phyloP scores from a whole-genome alignment of 2,329 filamentous ascomycete genomes.

The Pseudogymnoascus sp. region DNA sequence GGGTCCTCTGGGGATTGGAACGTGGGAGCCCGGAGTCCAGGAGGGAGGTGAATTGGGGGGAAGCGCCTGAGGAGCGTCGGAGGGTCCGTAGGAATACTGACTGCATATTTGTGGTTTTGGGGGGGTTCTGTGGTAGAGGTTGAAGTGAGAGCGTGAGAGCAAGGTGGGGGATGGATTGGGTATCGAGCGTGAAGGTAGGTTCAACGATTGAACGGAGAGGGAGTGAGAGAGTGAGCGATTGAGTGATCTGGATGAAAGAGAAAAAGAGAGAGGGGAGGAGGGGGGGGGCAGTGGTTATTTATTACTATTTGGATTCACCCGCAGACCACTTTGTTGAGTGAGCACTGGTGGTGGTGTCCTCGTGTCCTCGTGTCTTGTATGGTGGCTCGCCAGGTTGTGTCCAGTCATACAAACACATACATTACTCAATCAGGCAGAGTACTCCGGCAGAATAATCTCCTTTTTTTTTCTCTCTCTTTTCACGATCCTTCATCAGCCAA shows the following conservation, averaged over 20 bases:
- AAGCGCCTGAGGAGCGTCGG: neutral
- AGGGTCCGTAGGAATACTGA: neutral
- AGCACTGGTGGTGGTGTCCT: neutral
- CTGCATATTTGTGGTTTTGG: neutral
- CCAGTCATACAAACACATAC: neutral
- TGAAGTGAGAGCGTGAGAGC: neutral
- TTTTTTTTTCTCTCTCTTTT: constrained; percentile 1
- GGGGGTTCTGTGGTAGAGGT: neutral
- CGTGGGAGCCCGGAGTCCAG: neutral
- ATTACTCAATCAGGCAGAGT: constrained; percentile 1
- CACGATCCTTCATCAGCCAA: constrained; percentile 2
- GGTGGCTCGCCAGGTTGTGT: neutral
- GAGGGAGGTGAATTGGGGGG: neutral
- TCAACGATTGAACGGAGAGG: neutral
- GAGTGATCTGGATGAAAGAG: neutral
- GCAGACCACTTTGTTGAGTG: neutral
- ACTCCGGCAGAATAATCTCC: neutral
- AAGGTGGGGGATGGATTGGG: neutral
- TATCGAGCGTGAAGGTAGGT: neutral
- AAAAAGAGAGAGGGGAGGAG: neutral
- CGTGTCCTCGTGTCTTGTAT: neutral
- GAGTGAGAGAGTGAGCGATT: neutral
- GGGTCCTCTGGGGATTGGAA: neutral
- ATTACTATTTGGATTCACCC: constrained; percentile 1
- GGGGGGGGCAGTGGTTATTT: neutral